Conservation (phyloP, 1,139 yeast species). For the Magnusiomyces fungicola region DNA sequence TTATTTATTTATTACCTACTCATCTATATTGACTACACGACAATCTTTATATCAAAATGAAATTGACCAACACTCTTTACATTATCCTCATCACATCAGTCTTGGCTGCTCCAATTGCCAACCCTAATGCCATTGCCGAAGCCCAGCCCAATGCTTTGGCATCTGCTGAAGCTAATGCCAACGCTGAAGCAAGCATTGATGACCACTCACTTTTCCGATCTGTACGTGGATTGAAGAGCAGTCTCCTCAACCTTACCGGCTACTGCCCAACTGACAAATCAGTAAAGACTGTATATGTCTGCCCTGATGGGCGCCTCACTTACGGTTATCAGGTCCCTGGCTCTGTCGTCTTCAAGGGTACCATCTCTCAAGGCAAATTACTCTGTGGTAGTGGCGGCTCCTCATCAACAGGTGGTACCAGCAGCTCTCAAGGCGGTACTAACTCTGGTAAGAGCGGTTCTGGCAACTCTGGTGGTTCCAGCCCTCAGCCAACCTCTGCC, state of each 20-base stretch:
- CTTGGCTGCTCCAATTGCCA: not conserved
- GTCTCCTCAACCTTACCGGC: not conserved
- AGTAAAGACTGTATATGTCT: conserved; percentile 2
- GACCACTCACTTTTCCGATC: not conserved
- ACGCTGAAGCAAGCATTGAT: too few relatives aligned
- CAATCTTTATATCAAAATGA: conserved; percentile 1
- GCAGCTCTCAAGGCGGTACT: not conserved
- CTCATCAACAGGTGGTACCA: too few relatives aligned
- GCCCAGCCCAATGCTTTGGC: not conserved
- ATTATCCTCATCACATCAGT: not conserved
- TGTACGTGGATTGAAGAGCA: not conserved
- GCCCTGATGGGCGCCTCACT: conserved; percentile 6
- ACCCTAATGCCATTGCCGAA: conserved; percentile 1
- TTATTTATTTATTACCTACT: too few relatives aligned
- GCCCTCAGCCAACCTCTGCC: not conserved
- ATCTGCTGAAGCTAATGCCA: not conserved
- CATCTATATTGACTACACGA: too few relatives aligned
- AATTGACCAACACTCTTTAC: conserved; percentile 5
- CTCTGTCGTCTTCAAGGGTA: not conserved
- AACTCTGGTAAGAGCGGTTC: not conserved
- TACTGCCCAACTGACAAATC: not conserved
- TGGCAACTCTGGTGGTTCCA: not conserved
- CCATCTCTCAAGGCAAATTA: not conserved
- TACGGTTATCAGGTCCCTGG: conserved; percentile 1
- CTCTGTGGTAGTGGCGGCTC: conserved; percentile 1